These are phyloP conservation scores for Chaetoceros tenuissimus DNA, from an alignment of 108 stramenopile species.

Conservation along the genomic window DNA sequence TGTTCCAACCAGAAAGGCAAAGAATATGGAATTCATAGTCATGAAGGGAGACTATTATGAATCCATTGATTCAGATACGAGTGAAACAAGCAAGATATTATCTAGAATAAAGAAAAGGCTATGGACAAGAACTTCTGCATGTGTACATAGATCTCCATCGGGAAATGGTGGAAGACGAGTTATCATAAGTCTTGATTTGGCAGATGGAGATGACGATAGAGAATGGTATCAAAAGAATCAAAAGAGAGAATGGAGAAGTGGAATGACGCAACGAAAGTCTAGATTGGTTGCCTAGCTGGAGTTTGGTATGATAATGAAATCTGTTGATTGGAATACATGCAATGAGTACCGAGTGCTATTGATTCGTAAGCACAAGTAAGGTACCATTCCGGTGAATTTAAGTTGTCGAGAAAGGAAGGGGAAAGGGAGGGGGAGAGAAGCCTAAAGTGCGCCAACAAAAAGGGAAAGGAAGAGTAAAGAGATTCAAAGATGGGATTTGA, in stretches of 20 bases:
- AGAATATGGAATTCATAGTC: constrained; percentile 48
- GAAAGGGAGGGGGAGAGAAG: no score
- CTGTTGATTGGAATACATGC: no score
- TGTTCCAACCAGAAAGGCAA: constrained; percentile 28
- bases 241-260: constrained; percentile 38
- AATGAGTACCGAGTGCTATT: no score
- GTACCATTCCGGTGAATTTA: no score
- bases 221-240: constrained; percentile 46
- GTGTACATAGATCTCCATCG: constrained; percentile 58
- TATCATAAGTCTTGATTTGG: constrained; percentile 48
- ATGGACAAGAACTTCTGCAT: constrained; percentile 40
- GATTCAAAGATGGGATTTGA: no score
- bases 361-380: no score
- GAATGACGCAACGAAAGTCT: constrained; percentile 46
- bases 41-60: constrained; percentile 62
- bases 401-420: no score
- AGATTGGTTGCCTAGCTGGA: constrained; percentile 23
- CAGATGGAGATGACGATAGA: constrained; percentile 48
- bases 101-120: constrained; percentile 5
- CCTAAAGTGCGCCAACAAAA: no score
- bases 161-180: constrained; percentile 26
- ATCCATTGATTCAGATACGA: constrained; percentile 12
- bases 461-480: no score
- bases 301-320: no score
- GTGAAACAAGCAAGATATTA: background rate